Evolutionary conservation across 805 yeast genomes (phyloP).

Genomic region (Starmerella vitae): DNA sequence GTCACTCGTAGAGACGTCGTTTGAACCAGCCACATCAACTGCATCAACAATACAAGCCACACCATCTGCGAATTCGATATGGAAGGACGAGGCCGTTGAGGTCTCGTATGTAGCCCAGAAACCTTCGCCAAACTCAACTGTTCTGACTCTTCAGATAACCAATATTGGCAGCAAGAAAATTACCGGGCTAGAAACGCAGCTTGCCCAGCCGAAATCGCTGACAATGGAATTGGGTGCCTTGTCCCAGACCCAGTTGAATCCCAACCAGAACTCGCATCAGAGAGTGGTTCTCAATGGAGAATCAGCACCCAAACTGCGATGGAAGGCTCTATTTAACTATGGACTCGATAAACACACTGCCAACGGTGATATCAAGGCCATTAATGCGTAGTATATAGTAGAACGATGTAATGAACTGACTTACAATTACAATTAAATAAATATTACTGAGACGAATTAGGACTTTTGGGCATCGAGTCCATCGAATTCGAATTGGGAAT

Average conservation of each 20-base stretch:
- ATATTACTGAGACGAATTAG: too few relatives aligned
- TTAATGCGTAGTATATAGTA: constrained; percentile 1
- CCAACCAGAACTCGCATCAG: constrained; percentile 43
- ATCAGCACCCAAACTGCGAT: constrained; percentile 50
- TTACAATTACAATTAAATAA: too few relatives aligned
- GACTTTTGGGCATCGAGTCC: too few relatives aligned
- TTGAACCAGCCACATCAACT: constrained; percentile 1
- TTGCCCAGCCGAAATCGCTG: constrained; percentile 60
- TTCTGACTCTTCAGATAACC: constrained; percentile 39
- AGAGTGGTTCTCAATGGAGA: constrained; percentile 29
- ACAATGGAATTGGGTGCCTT: constrained; percentile 49
- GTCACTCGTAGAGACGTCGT: neutral
- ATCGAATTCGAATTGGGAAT: too few relatives aligned
- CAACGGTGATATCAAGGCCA: constrained; percentile 36
- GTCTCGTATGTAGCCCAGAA: constrained; percentile 36
- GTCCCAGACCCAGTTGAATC: constrained; percentile 39
- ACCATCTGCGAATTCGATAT: constrained; percentile 14
- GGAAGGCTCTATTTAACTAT: constrained; percentile 49
- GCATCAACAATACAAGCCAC: neutral
- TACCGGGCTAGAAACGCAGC: constrained; percentile 40
- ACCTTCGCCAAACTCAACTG: constrained; percentile 28
- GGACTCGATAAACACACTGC: constrained; percentile 31
- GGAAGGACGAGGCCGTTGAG: constrained; percentile 31
- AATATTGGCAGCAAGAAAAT: constrained; percentile 37
- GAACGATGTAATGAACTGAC: neutral